These are phyloP conservation scores for Alternaria brassicae DNA, from an alignment of 2,329 filamentous ascomycete species.

Conservation along the genomic window DNA sequence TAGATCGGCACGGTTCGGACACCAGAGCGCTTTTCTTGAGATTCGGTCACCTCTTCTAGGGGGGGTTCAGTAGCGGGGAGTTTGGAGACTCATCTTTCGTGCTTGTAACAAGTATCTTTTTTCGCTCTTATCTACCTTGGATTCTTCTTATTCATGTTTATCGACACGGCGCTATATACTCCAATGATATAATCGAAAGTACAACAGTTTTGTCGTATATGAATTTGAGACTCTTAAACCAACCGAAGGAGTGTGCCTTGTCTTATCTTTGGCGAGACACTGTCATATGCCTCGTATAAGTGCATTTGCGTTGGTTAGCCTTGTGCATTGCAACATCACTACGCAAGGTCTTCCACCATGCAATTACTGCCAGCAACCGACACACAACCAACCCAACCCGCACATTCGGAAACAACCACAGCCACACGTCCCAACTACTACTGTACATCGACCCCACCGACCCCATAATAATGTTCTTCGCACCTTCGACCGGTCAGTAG, in stretches of 20 bases:
- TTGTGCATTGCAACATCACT: not conserved
- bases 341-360: not conserved
- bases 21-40: not conserved
- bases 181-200: conserved; percentile 2
- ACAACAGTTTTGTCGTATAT: not conserved
- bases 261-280: not conserved
- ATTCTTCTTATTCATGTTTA: not conserved
- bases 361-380: not conserved
- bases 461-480: not conserved
- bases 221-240: not conserved
- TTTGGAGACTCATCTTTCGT: not conserved
- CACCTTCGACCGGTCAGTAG: not conserved
- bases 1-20: not conserved
- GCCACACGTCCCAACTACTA: not conserved
- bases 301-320: not conserved
- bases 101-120: not conserved
- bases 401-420: not conserved
- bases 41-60: not conserved
- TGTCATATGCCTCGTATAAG: not conserved
- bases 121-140: not conserved
- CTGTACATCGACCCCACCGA: not conserved
- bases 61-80: not conserved
- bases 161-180: conserved; percentile 3
- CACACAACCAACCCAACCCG: not conserved
- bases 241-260: not conserved